Percentiles rank a stretch among this genome's conserved stretches.
phyloP scores from a whole-genome alignment of 1,139 yeast genomes.

The Zygotorulaspora mrakii region DNA sequence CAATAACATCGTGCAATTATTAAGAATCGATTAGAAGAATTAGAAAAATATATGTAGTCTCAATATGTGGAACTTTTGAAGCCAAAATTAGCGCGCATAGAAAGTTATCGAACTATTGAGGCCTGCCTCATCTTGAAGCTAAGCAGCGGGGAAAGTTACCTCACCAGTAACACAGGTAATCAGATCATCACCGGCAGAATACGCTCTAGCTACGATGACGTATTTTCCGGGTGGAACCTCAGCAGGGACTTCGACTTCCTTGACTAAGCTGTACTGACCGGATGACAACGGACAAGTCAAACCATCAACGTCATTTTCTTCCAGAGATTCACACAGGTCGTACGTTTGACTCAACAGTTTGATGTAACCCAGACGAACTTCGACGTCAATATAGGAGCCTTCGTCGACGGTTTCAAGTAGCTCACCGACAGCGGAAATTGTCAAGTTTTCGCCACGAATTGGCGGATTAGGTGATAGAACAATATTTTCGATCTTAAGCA shows the following conservation, averaged over 20 bases:
- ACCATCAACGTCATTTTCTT: slow-evolving; percentile 64
- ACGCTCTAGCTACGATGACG: slow-evolving; percentile 82
- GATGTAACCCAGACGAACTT: slow-evolving; percentile 88
- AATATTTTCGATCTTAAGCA: slow-evolving; percentile 58
- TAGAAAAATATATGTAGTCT: too few relatives aligned
- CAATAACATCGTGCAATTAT: too few relatives aligned
- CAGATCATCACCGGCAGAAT: slow-evolving; percentile 71
- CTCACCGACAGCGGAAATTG: slow-evolving; percentile 69
- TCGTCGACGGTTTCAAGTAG: slow-evolving; percentile 55
- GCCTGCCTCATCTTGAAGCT: background rate
- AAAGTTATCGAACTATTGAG: too few relatives aligned
- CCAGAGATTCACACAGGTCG: slow-evolving; percentile 84
- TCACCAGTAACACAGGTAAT: slow-evolving; percentile 84
- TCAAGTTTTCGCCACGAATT: slow-evolving; percentile 68
- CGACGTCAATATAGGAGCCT: slow-evolving; percentile 92
- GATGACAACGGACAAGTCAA: slow-evolving; percentile 66
- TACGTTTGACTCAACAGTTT: slow-evolving; percentile 78
- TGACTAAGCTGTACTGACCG: slow-evolving; percentile 64
- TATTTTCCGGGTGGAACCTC: slow-evolving; percentile 96
- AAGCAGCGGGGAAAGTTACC: slow-evolving; percentile 51
- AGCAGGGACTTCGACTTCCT: slow-evolving; percentile 78
- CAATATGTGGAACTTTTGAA: too few relatives aligned
- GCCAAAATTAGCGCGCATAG: too few relatives aligned
- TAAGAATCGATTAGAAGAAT: too few relatives aligned
- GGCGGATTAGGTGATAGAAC: slow-evolving; percentile 85